These are phyloP conservation scores for Tolypocladium tundrense DNA, from an alignment of 2,329 filamentous ascomycete species.

Conservation along the genomic window DNA sequence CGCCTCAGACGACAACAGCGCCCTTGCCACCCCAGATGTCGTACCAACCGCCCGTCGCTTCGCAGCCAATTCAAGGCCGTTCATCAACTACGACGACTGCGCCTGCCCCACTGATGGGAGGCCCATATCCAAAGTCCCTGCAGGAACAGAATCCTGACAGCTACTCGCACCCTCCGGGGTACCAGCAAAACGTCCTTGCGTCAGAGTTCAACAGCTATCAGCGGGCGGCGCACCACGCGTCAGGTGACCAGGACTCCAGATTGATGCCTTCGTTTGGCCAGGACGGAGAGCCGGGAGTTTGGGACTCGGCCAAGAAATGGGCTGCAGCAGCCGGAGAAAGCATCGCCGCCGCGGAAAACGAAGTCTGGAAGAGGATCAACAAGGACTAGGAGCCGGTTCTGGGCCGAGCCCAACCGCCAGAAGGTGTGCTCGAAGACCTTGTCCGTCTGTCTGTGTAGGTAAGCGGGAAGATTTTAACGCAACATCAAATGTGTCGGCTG, in stretches of 20 bases:
- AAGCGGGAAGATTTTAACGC: neutral
- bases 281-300: constrained; percentile 35
- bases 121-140: constrained; percentile 14
- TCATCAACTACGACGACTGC: constrained; percentile 32
- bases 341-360: constrained; percentile 46
- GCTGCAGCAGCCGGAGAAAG: constrained; percentile 46
- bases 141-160: constrained; percentile 15
- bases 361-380: constrained; percentile 55
- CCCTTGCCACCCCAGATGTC: constrained; percentile 36
- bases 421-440: neutral
- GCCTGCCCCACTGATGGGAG: constrained; percentile 14
- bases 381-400: constrained; percentile 29
- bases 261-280: constrained; percentile 11
- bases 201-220: constrained; percentile 40
- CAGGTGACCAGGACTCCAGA: constrained; percentile 14
- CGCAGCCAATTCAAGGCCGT: constrained; percentile 31
- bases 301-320: constrained; percentile 48
- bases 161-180: constrained; percentile 41
- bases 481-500: neutral
- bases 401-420: neutral
- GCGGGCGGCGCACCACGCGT: constrained; percentile 26
- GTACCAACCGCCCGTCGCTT: constrained; percentile 33
- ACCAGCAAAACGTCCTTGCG: constrained; percentile 44
- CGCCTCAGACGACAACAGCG: constrained; percentile 24
- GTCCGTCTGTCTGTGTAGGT: neutral